phyloP scores from a whole-genome alignment of 129 eudicot genomes.

The Lactuca sativa region DNA sequence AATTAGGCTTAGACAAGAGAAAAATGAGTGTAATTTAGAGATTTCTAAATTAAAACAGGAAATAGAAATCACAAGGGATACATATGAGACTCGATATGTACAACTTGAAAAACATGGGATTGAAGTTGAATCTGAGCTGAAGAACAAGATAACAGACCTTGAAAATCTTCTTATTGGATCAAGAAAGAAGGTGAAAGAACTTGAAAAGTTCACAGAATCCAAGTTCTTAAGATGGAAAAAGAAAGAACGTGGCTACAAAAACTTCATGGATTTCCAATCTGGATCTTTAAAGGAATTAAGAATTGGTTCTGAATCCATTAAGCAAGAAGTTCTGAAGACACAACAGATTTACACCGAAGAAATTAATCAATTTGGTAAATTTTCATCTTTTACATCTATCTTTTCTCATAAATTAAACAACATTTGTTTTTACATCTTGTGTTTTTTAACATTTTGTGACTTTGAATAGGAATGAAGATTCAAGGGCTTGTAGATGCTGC shows the following conservation, averaged over 20 bases:
- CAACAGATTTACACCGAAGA: constrained; percentile 54
- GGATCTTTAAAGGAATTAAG: constrained; percentile 63
- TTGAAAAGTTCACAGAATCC: constrained; percentile 60
- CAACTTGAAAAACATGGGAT: constrained; percentile 48
- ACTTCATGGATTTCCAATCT: constrained; percentile 58
- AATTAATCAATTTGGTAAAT: constrained; percentile 56
- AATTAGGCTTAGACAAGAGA: constrained; percentile 52
- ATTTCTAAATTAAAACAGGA: constrained; percentile 45
- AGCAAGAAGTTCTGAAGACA: constrained; percentile 59
- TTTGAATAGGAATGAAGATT: constrained; percentile 51
- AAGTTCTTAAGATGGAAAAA: constrained; percentile 58
- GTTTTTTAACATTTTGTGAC: too few relatives aligned
- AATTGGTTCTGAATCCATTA: constrained; percentile 52
- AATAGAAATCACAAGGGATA: constrained; percentile 32
- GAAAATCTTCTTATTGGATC: constrained; percentile 52
- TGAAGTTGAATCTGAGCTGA: constrained; percentile 48
- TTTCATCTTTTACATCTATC: neutral
- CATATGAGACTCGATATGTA: constrained; percentile 40
- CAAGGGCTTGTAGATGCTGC: constrained; percentile 77
- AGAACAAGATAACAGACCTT: constrained; percentile 57
- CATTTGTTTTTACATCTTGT: neutral
- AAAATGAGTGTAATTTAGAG: constrained; percentile 40
- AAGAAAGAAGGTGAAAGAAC: constrained; percentile 62
- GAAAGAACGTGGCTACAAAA: constrained; percentile 62
- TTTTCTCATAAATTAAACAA: neutral